Evolutionary conservation across 345 rosid genomes (phyloP).

Genomic region (Salix udensis): DNA sequence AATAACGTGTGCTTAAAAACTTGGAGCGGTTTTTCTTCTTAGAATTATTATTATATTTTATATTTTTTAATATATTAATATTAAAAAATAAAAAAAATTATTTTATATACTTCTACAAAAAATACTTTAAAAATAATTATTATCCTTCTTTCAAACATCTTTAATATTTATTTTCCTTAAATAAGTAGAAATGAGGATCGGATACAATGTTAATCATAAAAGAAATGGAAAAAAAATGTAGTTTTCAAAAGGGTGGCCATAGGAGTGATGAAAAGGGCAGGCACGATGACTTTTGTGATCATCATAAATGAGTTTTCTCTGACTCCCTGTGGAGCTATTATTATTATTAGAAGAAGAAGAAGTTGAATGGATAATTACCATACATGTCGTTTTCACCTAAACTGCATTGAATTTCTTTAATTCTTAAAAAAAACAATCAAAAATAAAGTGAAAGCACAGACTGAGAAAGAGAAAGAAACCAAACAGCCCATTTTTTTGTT

Average conservation of each 20-base stretch:
- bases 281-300: background rate
- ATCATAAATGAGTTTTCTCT: background rate
- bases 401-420: conserved; percentile 1
- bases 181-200: too few relatives aligned
- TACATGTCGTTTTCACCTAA: conserved; percentile 14
- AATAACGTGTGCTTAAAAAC: background rate
- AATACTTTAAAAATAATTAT: too few relatives aligned
- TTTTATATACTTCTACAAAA: too few relatives aligned
- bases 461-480: background rate
- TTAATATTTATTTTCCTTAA: too few relatives aligned
- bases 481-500: conserved; percentile 2
- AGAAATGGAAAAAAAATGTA: too few relatives aligned
- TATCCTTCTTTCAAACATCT: too few relatives aligned
- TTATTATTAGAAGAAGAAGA: too few relatives aligned
- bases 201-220: too few relatives aligned
- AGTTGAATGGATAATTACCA: conserved; percentile 24
- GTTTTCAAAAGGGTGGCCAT: background rate
- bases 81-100: too few relatives aligned
- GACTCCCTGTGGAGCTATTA: background rate
- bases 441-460: background rate
- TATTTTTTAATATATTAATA: too few relatives aligned
- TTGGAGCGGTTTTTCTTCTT: too few relatives aligned
- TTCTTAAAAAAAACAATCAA: background rate
- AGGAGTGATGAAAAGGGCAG: background rate
- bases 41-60: too few relatives aligned